Conservation (phyloP, 2,329 filamentous ascomycete species). For the Tolypocladium inflatum region DNA sequence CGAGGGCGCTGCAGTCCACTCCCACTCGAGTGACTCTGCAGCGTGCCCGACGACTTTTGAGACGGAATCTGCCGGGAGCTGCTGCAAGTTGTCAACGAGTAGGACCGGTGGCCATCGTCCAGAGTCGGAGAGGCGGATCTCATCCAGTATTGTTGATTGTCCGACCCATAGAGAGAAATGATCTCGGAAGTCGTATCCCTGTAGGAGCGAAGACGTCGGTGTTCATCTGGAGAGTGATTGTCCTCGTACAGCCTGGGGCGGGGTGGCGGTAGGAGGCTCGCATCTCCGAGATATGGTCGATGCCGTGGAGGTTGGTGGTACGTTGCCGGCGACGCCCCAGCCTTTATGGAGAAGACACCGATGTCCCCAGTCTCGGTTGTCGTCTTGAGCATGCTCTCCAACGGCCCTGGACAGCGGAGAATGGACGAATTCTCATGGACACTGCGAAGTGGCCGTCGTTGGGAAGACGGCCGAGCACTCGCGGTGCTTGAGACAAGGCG, state of each 20-base stretch:
- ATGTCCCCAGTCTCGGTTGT: constrained; percentile 59
- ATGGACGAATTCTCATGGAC: constrained; percentile 33
- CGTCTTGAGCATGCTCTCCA: constrained; percentile 57
- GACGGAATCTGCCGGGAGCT: constrained; percentile 36
- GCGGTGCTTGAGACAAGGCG: constrained; percentile 7
- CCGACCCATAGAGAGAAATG: constrained; percentile 44
- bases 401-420: constrained; percentile 39
- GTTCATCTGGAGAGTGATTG: constrained; percentile 27
- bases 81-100: constrained; percentile 44
- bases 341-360: constrained; percentile 46
- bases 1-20: constrained; percentile 39
- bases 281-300: constrained; percentile 19
- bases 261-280: constrained; percentile 13
- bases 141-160: constrained; percentile 34
- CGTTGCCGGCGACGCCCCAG: constrained; percentile 17
- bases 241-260: constrained; percentile 21
- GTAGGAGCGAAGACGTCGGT: constrained; percentile 35
- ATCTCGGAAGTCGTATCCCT: constrained; percentile 45
- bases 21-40: constrained; percentile 36
- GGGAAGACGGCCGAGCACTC: constrained; percentile 12
- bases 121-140: constrained; percentile 31
- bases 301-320: constrained; percentile 17
- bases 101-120: constrained; percentile 39
- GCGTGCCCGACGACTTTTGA: constrained; percentile 35
- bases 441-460: constrained; percentile 31